Percentiles rank a stretch among this genome's conserved stretches.
phyloP scores from a whole-genome alignment of 2,329 filamentous ascomycete genomes.

The Claviceps sp. region DNA sequence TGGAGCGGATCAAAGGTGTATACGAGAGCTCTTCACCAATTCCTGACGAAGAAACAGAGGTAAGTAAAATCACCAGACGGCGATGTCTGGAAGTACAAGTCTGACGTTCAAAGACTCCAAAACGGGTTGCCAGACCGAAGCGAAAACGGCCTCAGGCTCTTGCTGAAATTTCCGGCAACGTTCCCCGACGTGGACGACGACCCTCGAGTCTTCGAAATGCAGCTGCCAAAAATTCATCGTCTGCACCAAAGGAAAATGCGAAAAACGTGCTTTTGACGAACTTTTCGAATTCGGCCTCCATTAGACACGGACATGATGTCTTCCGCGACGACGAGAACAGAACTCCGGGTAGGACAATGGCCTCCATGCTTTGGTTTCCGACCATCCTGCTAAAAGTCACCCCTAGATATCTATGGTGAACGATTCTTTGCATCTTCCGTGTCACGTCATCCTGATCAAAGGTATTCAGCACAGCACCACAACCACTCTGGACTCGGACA shows the following conservation, averaged over 20 bases:
- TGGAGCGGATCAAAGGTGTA: conserved; percentile 41
- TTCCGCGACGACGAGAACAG: conserved; percentile 18
- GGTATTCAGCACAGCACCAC: conserved; percentile 8
- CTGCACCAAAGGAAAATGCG: conserved; percentile 5
- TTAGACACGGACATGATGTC: conserved; percentile 15
- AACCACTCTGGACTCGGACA: neutral
- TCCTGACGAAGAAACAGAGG: conserved; percentile 26
- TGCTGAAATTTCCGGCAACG: conserved; percentile 21
- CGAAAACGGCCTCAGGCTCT: conserved; percentile 20
- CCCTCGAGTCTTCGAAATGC: conserved; percentile 13
- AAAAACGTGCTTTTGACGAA: neutral
- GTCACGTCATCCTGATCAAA: conserved; percentile 11
- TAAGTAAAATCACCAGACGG: conserved; percentile 18
- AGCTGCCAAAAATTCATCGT: conserved; percentile 8
- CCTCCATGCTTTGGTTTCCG: neutral
- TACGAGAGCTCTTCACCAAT: conserved; percentile 44
- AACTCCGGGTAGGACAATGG: conserved; percentile 12
- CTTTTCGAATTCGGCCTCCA: conserved; percentile 4
- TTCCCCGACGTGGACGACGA: conserved; percentile 16
- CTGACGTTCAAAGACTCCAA: conserved; percentile 14
- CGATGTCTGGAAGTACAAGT: neutral
- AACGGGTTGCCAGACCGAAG: conserved; percentile 17
- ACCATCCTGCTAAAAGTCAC: conserved; percentile 8
- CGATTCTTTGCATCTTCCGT: conserved; percentile 10
- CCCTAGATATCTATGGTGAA: conserved; percentile 13